A percentile compares a stretch with the other conserved stretches of the same genome.
Conservation (phyloP, 139 green algal genomes). For the Coelastrella sp. region DNA sequence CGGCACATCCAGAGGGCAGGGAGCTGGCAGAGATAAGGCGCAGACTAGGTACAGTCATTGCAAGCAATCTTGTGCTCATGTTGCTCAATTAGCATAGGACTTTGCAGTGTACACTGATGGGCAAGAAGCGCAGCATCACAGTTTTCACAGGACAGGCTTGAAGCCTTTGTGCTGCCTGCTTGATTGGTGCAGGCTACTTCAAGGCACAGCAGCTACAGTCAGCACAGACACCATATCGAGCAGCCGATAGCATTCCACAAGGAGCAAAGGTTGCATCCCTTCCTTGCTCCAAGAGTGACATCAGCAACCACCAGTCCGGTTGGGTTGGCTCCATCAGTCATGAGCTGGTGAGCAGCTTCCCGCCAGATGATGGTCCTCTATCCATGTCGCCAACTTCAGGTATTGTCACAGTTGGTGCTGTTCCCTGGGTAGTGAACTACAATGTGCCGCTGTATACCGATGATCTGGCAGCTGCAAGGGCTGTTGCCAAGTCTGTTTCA, state of each 20-base stretch:
- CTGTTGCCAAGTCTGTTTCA: constrained; percentile 71
- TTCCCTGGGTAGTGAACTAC: constrained; percentile 84
- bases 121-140: too few species aligned
- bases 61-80: too few species aligned
- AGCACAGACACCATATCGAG: background rate
- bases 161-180: too few species aligned
- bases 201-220: background rate
- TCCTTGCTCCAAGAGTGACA: background rate
- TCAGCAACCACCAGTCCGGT: background rate
- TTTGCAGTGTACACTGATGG: too few species aligned
- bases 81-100: too few species aligned
- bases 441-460: constrained; percentile 72
- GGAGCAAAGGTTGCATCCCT: constrained; percentile 20
- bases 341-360: background rate
- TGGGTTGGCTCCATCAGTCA: background rate
- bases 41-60: constrained; percentile 59
- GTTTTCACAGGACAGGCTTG: too few species aligned
- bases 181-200: background rate
- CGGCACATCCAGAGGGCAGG: constrained; percentile 54
- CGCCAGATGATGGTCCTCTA: constrained; percentile 24
- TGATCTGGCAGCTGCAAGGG: constrained; percentile 55
- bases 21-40: constrained; percentile 72
- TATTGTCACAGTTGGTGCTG: constrained; percentile 71
- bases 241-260: background rate
- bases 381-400: constrained; percentile 46